phyloP scores from a whole-genome alignment of 805 yeast genomes.

The Suhomyces vadensis region DNA sequence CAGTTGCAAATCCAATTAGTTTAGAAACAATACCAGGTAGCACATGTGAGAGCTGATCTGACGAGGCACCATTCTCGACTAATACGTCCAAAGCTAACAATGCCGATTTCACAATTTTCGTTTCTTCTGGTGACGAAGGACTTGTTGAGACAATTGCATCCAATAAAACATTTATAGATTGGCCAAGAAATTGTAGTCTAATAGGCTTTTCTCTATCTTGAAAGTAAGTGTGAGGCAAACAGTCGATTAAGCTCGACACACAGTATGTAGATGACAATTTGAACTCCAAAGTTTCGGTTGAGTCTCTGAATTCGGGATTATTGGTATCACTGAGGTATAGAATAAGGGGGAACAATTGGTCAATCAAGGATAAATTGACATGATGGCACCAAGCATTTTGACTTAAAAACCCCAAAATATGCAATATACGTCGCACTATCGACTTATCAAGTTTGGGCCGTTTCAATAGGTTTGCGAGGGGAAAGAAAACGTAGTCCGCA shows the following conservation, averaged over 20 bases:
- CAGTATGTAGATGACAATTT: conserved; percentile 18
- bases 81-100: conserved; percentile 17
- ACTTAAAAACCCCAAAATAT: conserved; percentile 30
- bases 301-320: conserved; percentile 1
- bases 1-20: conserved; percentile 27
- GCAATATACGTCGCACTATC: conserved; percentile 24
- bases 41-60: conserved; percentile 37
- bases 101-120: conserved; percentile 10
- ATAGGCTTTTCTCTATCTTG: conserved; percentile 12
- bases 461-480: conserved; percentile 35
- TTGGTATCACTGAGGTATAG: conserved; percentile 24
- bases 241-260: conserved; percentile 11
- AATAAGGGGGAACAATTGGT: conserved; percentile 38
- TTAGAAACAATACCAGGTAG: conserved; percentile 43
- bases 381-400: conserved; percentile 32
- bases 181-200: conserved; percentile 30
- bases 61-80: conserved; percentile 19
- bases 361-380: conserved; percentile 25
- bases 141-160: conserved; percentile 14
- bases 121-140: conserved; percentile 20
- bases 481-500: conserved; percentile 45
- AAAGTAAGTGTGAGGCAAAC: conserved; percentile 5
- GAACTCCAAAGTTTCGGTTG: conserved; percentile 13
- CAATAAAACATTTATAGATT: conserved; percentile 26
- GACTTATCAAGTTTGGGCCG: conserved; percentile 23